phyloP scores from a whole-genome alignment of 352 stramenopile species.

The Pythium folliculosum region DNA sequence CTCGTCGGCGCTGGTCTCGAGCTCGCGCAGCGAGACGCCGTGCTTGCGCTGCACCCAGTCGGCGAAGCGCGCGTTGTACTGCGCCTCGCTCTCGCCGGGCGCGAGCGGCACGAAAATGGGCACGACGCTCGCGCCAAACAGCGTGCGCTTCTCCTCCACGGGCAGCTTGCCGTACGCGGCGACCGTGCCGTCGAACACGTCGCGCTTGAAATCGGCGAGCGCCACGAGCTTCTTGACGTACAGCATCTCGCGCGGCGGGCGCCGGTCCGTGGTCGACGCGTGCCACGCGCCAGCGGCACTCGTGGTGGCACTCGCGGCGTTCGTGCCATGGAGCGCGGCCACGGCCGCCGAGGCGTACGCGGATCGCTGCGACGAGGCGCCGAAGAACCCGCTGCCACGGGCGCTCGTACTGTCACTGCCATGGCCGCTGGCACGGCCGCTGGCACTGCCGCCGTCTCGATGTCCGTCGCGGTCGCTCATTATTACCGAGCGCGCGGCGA shows the following conservation, averaged over 20 bases:
- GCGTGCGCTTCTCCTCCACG: neutral
- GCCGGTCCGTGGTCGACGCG: neutral
- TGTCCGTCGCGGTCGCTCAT: neutral
- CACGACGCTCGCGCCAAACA: slow-evolving; percentile 12
- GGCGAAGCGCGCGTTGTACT: slow-evolving; percentile 27
- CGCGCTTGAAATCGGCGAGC: slow-evolving; percentile 18
- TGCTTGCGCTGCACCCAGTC: slow-evolving; percentile 15
- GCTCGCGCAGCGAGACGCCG: neutral
- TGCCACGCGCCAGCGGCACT: neutral
- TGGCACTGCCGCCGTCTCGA: neutral
- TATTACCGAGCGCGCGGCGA: neutral
- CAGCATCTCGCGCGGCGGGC: slow-evolving; percentile 12
- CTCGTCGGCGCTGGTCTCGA: slow-evolving; percentile 1
- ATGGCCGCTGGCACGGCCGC: neutral
- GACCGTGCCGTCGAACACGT: neutral
- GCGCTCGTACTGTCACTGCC: neutral
- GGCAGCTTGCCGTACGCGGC: slow-evolving; percentile 4
- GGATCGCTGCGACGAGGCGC: neutral
- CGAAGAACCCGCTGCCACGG: neutral
- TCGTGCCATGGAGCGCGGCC: neutral
- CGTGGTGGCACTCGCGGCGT: neutral
- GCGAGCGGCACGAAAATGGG: slow-evolving; percentile 24
- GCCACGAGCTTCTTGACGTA: slow-evolving; percentile 15
- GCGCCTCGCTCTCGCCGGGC: slow-evolving; percentile 5
- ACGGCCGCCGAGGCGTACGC: neutral